Evolutionary conservation across 2,329 filamentous ascomycete genomes (phyloP).

Genomic region (Colletotrichum nymphaeae): DNA sequence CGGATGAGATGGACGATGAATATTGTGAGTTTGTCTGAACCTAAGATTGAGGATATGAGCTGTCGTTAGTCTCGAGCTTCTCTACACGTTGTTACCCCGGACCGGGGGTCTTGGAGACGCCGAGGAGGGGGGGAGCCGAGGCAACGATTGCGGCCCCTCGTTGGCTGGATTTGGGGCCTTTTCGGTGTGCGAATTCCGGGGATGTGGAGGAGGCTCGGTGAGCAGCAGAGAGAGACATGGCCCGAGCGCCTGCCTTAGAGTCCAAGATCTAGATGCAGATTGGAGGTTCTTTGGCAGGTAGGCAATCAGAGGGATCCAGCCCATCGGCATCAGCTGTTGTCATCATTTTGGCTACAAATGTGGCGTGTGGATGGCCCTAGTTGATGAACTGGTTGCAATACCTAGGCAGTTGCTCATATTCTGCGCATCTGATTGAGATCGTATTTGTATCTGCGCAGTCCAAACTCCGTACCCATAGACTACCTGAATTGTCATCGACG

Average conservation of each 20-base stretch:
- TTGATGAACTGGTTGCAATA: not conserved
- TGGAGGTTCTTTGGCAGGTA: not conserved
- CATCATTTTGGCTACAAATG: not conserved
- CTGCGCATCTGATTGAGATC: not conserved
- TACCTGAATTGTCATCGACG: not conserved
- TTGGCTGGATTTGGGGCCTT: not conserved
- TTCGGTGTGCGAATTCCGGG: conserved; percentile 31
- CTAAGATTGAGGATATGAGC: not conserved
- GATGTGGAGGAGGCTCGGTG: conserved; percentile 2
- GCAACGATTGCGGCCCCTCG: conserved; percentile 9
- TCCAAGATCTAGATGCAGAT: not conserved
- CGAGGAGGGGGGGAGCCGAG: conserved; percentile 28
- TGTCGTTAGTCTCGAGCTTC: conserved; percentile 20
- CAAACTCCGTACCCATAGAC: not conserved
- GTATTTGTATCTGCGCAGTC: not conserved
- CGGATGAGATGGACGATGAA: not conserved
- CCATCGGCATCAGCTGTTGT: not conserved
- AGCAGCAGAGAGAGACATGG: not conserved
- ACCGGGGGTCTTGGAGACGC: conserved; percentile 16
- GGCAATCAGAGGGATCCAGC: not conserved
- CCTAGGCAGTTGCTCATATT: not conserved
- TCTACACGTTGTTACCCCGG: conserved; percentile 26
- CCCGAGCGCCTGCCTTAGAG: not conserved
- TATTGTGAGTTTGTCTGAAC: not conserved
- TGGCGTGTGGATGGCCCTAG: conserved; percentile 3